These are phyloP conservation scores for Phytopythium helicoides DNA, from an alignment of 352 stramenopile genomes.

Conservation along the genomic window DNA sequence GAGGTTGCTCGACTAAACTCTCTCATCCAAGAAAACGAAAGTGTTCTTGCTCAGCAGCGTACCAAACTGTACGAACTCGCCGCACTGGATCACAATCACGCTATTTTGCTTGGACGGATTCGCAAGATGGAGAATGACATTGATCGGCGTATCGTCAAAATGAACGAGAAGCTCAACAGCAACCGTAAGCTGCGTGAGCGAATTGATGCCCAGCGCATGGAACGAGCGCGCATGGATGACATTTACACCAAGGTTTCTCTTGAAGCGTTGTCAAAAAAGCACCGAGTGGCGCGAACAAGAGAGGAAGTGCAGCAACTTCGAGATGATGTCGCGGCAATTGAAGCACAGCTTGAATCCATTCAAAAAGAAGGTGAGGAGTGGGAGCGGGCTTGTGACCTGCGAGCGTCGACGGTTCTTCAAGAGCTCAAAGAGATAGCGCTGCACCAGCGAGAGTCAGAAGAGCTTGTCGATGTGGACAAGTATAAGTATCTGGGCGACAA, in stretches of 20 bases:
- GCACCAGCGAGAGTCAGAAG: slow-evolving; percentile 49
- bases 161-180: slow-evolving; percentile 75
- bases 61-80: slow-evolving; percentile 74
- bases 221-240: slow-evolving; percentile 69
- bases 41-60: slow-evolving; percentile 59
- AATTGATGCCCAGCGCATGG: slow-evolving; percentile 67
- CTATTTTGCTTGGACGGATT: slow-evolving; percentile 48
- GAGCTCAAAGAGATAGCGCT: slow-evolving; percentile 72
- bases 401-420: slow-evolving; percentile 46
- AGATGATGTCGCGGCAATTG: slow-evolving; percentile 44
- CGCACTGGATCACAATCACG: slow-evolving; percentile 68
- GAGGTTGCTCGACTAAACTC: slow-evolving; percentile 62
- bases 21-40: slow-evolving; percentile 69
- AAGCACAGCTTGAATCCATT: slow-evolving; percentile 59
- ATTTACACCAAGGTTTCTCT: slow-evolving; percentile 73
- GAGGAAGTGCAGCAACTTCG: slow-evolving; percentile 59
- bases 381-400: slow-evolving; percentile 56
- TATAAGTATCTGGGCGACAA: slow-evolving; percentile 75
- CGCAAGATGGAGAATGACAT: slow-evolving; percentile 85
- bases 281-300: slow-evolving; percentile 40
- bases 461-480: slow-evolving; percentile 50
- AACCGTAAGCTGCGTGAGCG: slow-evolving; percentile 62
- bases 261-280: slow-evolving; percentile 54
- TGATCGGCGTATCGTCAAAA: slow-evolving; percentile 76
- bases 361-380: slow-evolving; percentile 57